Evolutionary conservation across 768 basidiomycete species (phyloP).

Genomic region (Suillus plorans): DNA sequence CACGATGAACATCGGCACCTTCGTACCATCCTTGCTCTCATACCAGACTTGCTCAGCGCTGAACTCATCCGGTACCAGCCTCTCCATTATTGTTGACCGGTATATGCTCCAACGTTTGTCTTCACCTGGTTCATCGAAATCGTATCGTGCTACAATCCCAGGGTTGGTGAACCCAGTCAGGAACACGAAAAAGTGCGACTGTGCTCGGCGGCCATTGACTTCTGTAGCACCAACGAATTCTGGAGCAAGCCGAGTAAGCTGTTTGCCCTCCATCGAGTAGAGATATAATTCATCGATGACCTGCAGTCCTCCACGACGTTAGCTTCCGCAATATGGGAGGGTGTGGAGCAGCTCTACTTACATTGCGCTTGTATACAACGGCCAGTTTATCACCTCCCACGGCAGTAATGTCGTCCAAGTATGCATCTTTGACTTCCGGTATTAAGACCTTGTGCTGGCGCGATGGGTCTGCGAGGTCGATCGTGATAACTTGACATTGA

Average conservation of each 20-base stretch:
- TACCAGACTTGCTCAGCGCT: constrained; percentile 78
- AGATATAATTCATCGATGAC: constrained; percentile 82
- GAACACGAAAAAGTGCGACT: constrained; percentile 62
- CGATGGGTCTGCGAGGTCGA: constrained; percentile 55
- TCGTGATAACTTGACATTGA: constrained; percentile 61
- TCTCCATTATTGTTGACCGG: constrained; percentile 55
- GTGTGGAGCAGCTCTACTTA: constrained; percentile 29
- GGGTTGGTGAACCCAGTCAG: constrained; percentile 73
- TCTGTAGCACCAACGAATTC: constrained; percentile 68
- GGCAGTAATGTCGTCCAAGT: constrained; percentile 48
- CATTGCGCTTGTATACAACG: constrained; percentile 71
- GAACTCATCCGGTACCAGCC: constrained; percentile 68
- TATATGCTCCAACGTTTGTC: constrained; percentile 60
- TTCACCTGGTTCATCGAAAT: constrained; percentile 43
- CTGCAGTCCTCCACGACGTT: constrained; percentile 29
- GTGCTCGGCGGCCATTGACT: constrained; percentile 49
- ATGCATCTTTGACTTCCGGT: constrained; percentile 64
- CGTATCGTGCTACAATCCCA: constrained; percentile 61
- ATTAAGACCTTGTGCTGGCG: constrained; percentile 59
- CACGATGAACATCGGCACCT: constrained; percentile 84
- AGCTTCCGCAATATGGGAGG: background rate
- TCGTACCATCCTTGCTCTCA: constrained; percentile 74
- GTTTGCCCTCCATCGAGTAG: constrained; percentile 54
- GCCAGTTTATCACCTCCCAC: constrained; percentile 59
- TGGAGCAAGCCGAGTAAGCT: constrained; percentile 53